Base-by-base conservation (phyloP, 495 filamentous ascomycete species). In the Pseudevernia furfuracea region DNA sequence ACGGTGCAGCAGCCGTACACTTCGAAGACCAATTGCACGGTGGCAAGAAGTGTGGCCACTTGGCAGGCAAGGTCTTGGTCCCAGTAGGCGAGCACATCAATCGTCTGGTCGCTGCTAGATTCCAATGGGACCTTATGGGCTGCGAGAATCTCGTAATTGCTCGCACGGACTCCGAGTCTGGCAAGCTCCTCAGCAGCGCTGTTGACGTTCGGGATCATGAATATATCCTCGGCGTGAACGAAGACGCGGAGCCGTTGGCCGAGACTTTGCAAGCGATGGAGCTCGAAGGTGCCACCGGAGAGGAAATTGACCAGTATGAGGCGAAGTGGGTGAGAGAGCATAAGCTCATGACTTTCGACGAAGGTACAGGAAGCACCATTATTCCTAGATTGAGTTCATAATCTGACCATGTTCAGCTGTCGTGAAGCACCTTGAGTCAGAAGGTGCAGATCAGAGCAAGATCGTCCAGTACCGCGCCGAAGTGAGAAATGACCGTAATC, bases 101-200 rank as follows among this genome's bases (percentile, higher is more conserved):
- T 76, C 84, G 94, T 21, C 84, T 98, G 7, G 85, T 91, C 37
- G 92, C 95, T 23, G 86, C 94, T 4, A 85, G 94, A 60, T 97
- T 95, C 78, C 94, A 98, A 71, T 98, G 94, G 94, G 94, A 98
- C 70, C 80, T 96, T 48, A 96, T 98, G 93, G 94, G 93, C 59
- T 84, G 83, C 34, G 94, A 98, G 75, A 97, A 93, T 72, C 80
- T 97, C 25, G 82, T 97, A 32, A 96, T 98, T 69, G 94, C 94
- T 8, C 87, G 94, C 28, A 97, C 94, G 19, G 94, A 98, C 74
- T 92, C 91, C 0, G 94, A 98, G 73, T 93, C 89, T 72, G 94
- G 94, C 46, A 91, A 85, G 70, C 81, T 98, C 17, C 83, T 98
- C 61, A 93, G 87, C 67, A 94, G 89, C 63, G 89, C 91, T 1